A percentile compares a stretch with the other conserved stretches of the same genome.
These are phyloP conservation scores for Sporormia fimetaria DNA, from an alignment of 495 filamentous ascomycete species.

Conservation along the genomic window DNA sequence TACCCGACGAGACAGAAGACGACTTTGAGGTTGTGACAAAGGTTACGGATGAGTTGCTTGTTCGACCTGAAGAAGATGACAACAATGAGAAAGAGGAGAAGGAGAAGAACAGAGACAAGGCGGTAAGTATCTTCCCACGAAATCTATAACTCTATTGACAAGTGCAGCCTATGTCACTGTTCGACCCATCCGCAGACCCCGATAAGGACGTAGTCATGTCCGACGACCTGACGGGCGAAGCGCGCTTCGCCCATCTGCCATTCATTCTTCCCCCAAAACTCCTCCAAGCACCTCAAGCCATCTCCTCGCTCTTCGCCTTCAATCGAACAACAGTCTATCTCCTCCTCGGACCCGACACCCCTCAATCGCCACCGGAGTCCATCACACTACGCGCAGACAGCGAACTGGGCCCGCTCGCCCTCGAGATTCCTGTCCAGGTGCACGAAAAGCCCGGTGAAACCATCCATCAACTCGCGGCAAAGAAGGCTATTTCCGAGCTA, in stretches of 20 bases:
- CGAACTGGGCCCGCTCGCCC: conserved; percentile 42
- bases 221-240: conserved; percentile 25
- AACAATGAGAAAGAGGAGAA: conserved; percentile 8
- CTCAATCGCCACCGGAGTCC: conserved; percentile 40
- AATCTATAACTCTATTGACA: conserved; percentile 20
- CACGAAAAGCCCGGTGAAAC: conserved; percentile 41
- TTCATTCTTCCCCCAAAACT: conserved; percentile 40
- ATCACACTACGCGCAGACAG: conserved; percentile 47
- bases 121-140: neutral
- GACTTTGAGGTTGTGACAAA: conserved; percentile 49
- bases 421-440: conserved; percentile 50
- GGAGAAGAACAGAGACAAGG: conserved; percentile 2
- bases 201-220: conserved; percentile 24
- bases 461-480: conserved; percentile 58
- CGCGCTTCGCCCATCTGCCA: conserved; percentile 39
- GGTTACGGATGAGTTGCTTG: conserved; percentile 37
- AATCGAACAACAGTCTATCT: conserved; percentile 52
- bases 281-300: conserved; percentile 49
- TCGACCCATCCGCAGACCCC: conserved; percentile 37
- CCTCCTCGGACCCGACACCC: conserved; percentile 41
- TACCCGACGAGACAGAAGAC: conserved; percentile 31
- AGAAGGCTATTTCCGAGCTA: conserved; percentile 54
- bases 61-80: conserved; percentile 14
- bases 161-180: conserved; percentile 46
- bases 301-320: conserved; percentile 55